Conservation (phyloP, 2,329 filamentous ascomycete species). For the Xylariaceae sp. region DNA sequence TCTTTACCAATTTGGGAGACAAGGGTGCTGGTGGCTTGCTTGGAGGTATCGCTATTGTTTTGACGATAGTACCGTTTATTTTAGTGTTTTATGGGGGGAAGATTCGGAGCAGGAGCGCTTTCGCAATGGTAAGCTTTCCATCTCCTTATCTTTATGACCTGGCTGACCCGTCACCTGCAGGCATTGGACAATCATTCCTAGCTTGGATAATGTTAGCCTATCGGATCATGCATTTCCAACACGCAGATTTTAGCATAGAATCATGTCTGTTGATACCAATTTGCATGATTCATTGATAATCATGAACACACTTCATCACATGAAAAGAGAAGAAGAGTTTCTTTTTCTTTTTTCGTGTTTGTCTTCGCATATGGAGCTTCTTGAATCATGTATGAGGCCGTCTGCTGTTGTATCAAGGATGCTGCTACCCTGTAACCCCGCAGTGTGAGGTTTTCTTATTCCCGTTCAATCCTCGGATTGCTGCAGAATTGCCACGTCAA, state of each 20-base stretch:
- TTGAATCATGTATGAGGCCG: not conserved
- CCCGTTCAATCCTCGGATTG: too few species aligned
- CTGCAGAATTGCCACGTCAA: too few species aligned
- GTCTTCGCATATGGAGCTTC: not conserved
- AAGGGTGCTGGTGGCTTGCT: conserved; percentile 69
- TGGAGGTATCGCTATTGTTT: conserved; percentile 62
- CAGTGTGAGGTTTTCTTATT: too few species aligned
- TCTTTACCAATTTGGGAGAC: conserved; percentile 71
- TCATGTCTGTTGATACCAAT: too few species aligned
- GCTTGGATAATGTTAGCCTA: not conserved
- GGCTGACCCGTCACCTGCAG: not conserved
- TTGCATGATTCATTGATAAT: too few species aligned
- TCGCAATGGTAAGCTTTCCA: conserved; percentile 56
- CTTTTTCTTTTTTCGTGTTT: too few species aligned
- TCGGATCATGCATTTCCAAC: too few species aligned
- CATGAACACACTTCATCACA: too few species aligned
- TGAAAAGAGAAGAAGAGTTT: too few species aligned
- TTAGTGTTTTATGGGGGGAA: conserved; percentile 72
- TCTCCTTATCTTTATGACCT: not conserved
- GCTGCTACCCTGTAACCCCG: too few species aligned
- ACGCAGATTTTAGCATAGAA: too few species aligned
- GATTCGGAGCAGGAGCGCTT: conserved; percentile 72
- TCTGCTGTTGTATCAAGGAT: too few species aligned
- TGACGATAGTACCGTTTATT: conserved; percentile 86
- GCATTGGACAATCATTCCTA: not conserved